Evolutionary conservation across 1,284 basidiomycete species (phyloP).

Genomic region (Trametes hirsuta): DNA sequence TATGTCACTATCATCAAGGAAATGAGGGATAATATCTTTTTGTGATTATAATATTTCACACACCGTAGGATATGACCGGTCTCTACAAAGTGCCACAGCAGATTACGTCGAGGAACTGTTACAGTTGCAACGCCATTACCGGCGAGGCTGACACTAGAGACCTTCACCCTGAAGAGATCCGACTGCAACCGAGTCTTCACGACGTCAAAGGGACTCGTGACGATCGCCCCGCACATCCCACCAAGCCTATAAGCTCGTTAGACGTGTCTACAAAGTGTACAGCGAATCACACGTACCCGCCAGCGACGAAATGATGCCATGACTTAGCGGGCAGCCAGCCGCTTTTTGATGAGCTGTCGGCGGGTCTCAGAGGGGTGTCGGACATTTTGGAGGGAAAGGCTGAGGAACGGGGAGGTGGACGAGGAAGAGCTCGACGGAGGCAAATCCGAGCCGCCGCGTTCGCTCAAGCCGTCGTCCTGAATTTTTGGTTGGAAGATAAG

Average conservation of each 20-base stretch:
- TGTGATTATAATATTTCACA: conserved; percentile 27
- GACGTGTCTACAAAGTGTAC: conserved; percentile 4
- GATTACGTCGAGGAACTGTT: conserved; percentile 48
- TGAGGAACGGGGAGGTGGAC: conserved; percentile 1
- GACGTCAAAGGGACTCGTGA: conserved; percentile 97
- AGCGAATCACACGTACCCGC: conserved; percentile 63
- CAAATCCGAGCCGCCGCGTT: conserved; percentile 10
- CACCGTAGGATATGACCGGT: conserved; percentile 89
- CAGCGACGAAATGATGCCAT: conserved; percentile 85
- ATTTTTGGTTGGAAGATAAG: conserved; percentile 28
- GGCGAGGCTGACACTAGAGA: conserved; percentile 45
- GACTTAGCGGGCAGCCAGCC: conserved; percentile 70
- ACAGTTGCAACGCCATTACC: conserved; percentile 44
- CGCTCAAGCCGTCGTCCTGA: conserved; percentile 1
- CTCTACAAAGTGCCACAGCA: conserved; percentile 94
- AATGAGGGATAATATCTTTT: background rate
- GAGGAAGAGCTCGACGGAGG: conserved; percentile 13
- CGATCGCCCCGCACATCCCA: conserved; percentile 97
- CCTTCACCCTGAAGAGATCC: conserved; percentile 77
- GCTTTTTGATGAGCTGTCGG: conserved; percentile 36
- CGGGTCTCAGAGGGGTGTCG: conserved; percentile 24
- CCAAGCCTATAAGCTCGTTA: conserved; percentile 64
- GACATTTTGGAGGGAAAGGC: conserved; percentile 25
- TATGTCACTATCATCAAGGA: conserved; percentile 66
- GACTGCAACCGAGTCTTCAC: conserved; percentile 98